phyloP scores from a whole-genome alignment of 495 filamentous ascomycete species.

The Penicillium dipodomyicola region DNA sequence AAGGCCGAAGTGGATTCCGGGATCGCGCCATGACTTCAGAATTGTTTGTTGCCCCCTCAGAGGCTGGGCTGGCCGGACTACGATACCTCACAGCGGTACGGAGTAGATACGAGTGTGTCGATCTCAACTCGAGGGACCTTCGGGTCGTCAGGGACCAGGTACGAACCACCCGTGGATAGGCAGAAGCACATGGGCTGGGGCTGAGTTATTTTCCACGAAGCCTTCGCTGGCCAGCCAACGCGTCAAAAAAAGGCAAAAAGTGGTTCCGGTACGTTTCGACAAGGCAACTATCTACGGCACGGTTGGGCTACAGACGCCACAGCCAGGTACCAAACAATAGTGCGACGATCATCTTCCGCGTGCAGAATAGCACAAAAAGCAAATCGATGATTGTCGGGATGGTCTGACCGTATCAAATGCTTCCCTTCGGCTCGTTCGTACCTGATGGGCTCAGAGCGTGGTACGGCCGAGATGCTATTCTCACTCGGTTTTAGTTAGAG shows the following conservation, averaged over 20 bases:
- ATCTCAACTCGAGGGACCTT: constrained; percentile 13
- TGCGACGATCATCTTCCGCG: constrained; percentile 24
- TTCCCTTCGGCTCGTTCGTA: not conserved
- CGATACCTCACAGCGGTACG: not conserved
- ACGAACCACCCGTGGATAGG: constrained; percentile 2
- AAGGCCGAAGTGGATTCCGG: constrained; percentile 13
- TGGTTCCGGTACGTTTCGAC: constrained; percentile 7
- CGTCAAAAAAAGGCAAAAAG: not conserved
- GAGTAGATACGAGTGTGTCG: constrained; percentile 15
- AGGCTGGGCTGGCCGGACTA: not conserved
- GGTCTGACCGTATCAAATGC: constrained; percentile 18
- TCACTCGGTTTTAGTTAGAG: not conserved
- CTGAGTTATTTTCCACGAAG: constrained; percentile 12
- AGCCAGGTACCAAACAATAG: constrained; percentile 12
- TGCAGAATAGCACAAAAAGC: constrained; percentile 5
- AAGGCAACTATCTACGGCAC: constrained; percentile 19
- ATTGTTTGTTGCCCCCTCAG: constrained; percentile 4
- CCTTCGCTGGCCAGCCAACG: constrained; percentile 10
- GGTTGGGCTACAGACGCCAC: constrained; percentile 12
- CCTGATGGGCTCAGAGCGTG: not conserved
- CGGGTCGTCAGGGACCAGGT: constrained; percentile 11
- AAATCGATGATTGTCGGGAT: constrained; percentile 10
- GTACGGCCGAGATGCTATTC: not conserved
- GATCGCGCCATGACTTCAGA: constrained; percentile 22
- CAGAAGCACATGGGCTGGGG: constrained; percentile 1